Conservation (phyloP, 345 rosid species). For the Geranium brycei region DNA sequence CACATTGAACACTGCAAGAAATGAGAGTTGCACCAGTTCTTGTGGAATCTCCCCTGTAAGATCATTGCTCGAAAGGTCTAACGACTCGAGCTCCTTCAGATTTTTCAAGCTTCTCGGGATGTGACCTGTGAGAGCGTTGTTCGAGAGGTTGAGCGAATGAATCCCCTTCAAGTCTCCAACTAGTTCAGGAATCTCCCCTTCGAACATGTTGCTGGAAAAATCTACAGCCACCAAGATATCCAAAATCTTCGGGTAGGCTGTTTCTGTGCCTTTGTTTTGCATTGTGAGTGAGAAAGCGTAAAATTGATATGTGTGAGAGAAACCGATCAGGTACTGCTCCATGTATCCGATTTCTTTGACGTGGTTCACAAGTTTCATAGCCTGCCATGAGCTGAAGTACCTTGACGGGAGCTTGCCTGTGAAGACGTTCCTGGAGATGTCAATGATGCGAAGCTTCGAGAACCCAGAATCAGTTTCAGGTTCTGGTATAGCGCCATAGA, state of each 20-base stretch:
- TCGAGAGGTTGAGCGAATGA: slow-evolving; percentile 1
- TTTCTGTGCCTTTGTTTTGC: background rate
- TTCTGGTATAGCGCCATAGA: background rate
- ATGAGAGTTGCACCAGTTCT: background rate
- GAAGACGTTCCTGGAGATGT: background rate
- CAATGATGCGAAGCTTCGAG: background rate
- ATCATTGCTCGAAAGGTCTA: slow-evolving; percentile 8
- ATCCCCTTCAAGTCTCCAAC: slow-evolving; percentile 1
- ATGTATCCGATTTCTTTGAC: background rate
- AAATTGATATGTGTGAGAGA: background rate
- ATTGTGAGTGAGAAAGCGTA: slow-evolving; percentile 1
- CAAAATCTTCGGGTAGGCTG: background rate
- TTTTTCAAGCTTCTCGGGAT: background rate
- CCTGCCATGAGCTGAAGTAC: background rate
- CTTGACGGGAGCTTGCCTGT: background rate
- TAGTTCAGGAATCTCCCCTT: slow-evolving; percentile 4
- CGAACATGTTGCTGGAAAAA: slow-evolving; percentile 4
- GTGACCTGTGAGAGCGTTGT: slow-evolving; percentile 6
- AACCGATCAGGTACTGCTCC: background rate
- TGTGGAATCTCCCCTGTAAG: slow-evolving; percentile 8
- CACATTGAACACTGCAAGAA: slow-evolving; percentile 2
- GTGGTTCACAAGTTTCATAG: background rate
- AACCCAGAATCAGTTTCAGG: background rate
- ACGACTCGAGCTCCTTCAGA: background rate
- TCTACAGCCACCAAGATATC: slow-evolving; percentile 3